Evolutionary conservation across 768 basidiomycete species (phyloP).

Genomic region (Sistotremastrum niveocremeum): DNA sequence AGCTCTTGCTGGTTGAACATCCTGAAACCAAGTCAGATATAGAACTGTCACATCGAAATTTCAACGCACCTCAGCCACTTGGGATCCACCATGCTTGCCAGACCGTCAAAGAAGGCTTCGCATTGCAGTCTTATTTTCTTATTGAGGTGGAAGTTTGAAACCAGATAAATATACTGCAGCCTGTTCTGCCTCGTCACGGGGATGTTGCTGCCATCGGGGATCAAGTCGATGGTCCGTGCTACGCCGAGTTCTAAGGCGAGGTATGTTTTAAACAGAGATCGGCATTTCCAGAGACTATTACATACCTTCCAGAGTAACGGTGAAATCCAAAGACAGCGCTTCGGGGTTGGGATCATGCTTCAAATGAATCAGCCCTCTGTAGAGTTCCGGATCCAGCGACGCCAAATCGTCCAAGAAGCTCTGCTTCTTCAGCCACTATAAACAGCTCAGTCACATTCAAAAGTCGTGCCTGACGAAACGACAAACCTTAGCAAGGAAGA

Average conservation of each 20-base stretch:
- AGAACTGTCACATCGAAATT: not conserved
- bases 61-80: slow-evolving; percentile 62
- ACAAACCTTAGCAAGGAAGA: slow-evolving; percentile 78
- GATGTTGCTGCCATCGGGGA: slow-evolving; percentile 69
- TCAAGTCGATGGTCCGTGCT: slow-evolving; percentile 59
- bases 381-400: slow-evolving; percentile 84
- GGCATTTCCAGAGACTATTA: not conserved
- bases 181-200: slow-evolving; percentile 83
- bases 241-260: slow-evolving; percentile 63
- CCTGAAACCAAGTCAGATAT: slow-evolving; percentile 22
- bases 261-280: slow-evolving; percentile 1
- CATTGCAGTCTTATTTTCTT: slow-evolving; percentile 79
- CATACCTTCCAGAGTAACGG: slow-evolving; percentile 73
- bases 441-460: not conserved
- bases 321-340: slow-evolving; percentile 83
- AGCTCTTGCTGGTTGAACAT: slow-evolving; percentile 98
- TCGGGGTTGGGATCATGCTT: slow-evolving; percentile 82
- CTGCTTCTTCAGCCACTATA: slow-evolving; percentile 81
- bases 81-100: slow-evolving; percentile 83
- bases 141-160: slow-evolving; percentile 80
- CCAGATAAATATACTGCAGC: slow-evolving; percentile 77
- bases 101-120: slow-evolving; percentile 80
- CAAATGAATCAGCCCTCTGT: slow-evolving; percentile 81
- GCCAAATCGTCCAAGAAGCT: slow-evolving; percentile 87
- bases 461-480: not conserved